Evolutionary conservation across 257 asterid species (phyloP).

Genomic region (Voacanga thouarsii): DNA sequence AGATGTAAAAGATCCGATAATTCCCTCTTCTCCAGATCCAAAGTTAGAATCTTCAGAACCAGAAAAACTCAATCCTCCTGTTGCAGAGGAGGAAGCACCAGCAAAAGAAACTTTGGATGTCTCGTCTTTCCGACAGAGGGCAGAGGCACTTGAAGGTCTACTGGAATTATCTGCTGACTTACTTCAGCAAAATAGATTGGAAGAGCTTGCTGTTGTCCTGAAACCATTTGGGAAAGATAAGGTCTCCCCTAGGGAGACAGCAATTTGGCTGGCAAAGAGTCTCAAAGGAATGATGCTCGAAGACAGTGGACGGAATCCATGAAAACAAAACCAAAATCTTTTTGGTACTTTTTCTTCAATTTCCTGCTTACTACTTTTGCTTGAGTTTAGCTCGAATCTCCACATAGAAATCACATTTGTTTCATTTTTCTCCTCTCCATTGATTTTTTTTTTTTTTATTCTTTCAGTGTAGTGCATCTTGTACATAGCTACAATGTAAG

Average conservation of each 20-base stretch:
- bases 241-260: slow-evolving; percentile 98
- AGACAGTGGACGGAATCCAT: slow-evolving; percentile 54
- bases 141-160: slow-evolving; percentile 95
- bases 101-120: slow-evolving; percentile 70
- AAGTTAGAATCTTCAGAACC: slow-evolving; percentile 36
- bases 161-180: slow-evolving; percentile 94
- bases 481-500: slow-evolving; percentile 19
- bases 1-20: slow-evolving; percentile 27
- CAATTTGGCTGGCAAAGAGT: slow-evolving; percentile 94
- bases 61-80: slow-evolving; percentile 23
- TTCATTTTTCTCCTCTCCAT: neutral
- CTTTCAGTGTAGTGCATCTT: slow-evolving; percentile 8
- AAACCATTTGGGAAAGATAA: slow-evolving; percentile 94
- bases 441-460: neutral
- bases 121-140: slow-evolving; percentile 81
- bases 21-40: slow-evolving; percentile 25
- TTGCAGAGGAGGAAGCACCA: slow-evolving; percentile 42
- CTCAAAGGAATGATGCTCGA: slow-evolving; percentile 96
- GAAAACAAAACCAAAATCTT: slow-evolving; percentile 14
- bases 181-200: slow-evolving; percentile 81
- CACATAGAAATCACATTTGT: slow-evolving; percentile 2
- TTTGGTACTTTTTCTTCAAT: neutral
- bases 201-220: slow-evolving; percentile 78
- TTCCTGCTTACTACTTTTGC: neutral
- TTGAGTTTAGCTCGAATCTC: neutral